phyloP scores from a whole-genome alignment of 306 rosid species.

The Dicorynia guianensis region DNA sequence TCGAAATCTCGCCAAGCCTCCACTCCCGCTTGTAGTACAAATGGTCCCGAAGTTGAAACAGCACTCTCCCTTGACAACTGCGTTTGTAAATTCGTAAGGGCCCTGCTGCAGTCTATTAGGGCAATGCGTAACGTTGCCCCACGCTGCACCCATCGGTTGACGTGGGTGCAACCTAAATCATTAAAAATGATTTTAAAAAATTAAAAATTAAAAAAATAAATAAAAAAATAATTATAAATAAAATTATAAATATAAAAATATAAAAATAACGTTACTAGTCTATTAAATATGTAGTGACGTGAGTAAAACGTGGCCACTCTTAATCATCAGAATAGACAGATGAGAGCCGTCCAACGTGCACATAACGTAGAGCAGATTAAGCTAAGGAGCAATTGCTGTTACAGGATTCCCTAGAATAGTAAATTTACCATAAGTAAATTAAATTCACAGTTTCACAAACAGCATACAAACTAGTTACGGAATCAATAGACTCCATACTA shows the following conservation, averaged over 20 bases:
- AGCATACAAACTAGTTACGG: background rate
- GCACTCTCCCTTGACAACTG: background rate
- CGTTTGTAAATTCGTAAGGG: slow-evolving; percentile 22
- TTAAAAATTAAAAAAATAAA: too few species aligned
- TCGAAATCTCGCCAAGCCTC: too few species aligned
- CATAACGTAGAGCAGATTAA: background rate
- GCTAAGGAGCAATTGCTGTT: background rate
- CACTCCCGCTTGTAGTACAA: slow-evolving; percentile 11
- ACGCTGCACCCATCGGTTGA: too few species aligned
- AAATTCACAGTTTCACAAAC: slow-evolving; percentile 12
- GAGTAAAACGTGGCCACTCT: background rate
- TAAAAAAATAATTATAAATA: too few species aligned
- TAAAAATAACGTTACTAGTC: too few species aligned
- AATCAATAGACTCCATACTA: slow-evolving; percentile 6
- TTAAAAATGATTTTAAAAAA: too few species aligned
- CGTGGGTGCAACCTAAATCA: too few species aligned
- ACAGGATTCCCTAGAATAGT: background rate
- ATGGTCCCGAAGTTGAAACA: slow-evolving; percentile 33
- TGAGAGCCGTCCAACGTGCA: slow-evolving; percentile 31
- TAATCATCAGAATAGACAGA: slow-evolving; percentile 28
- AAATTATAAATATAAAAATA: too few species aligned
- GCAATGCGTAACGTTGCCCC: too few species aligned
- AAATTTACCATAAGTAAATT: slow-evolving; percentile 10
- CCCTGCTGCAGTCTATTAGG: slow-evolving; percentile 25
- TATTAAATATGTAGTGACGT: slow-evolving; percentile 4